Conservation (phyloP, 768 basidiomycete species). For the Pleurotus pulmonarius region DNA sequence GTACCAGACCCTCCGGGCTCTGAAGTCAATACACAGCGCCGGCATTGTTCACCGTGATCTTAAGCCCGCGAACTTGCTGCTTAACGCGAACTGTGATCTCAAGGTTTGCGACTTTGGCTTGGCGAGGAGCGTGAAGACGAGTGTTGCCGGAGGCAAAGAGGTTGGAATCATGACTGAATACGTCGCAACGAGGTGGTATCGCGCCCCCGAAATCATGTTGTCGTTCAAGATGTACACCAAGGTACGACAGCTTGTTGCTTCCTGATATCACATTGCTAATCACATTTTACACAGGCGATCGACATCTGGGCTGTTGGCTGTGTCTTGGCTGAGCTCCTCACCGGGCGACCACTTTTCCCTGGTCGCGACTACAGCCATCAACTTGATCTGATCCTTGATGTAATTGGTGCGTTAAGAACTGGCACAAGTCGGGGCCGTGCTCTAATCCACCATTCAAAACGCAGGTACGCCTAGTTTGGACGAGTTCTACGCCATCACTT, state of each 20-base stretch:
- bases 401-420: constrained; percentile 53
- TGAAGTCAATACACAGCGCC: constrained; percentile 88
- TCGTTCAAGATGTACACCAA: constrained; percentile 89
- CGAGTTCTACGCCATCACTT: constrained; percentile 89
- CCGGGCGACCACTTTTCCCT: constrained; percentile 80
- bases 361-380: constrained; percentile 88
- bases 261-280: constrained; percentile 9
- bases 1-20: constrained; percentile 80
- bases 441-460: constrained; percentile 12
- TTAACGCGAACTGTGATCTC: constrained; percentile 88
- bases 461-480: constrained; percentile 80
- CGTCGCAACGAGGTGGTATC: constrained; percentile 91
- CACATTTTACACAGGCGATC: constrained; percentile 40
- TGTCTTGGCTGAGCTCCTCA: constrained; percentile 79
- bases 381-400: constrained; percentile 82
- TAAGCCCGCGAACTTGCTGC: constrained; percentile 84
- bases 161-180: constrained; percentile 76
- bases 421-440: constrained; percentile 2
- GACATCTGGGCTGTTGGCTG: constrained; percentile 77
- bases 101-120: constrained; percentile 90
- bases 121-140: constrained; percentile 61
- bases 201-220: constrained; percentile 93
- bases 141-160: constrained; percentile 54
- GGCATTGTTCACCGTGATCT: constrained; percentile 76
- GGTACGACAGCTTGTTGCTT: constrained; percentile 28